These are phyloP conservation scores for Ogataea kodamae DNA, from an alignment of 805 yeast species.

Conservation along the genomic window DNA sequence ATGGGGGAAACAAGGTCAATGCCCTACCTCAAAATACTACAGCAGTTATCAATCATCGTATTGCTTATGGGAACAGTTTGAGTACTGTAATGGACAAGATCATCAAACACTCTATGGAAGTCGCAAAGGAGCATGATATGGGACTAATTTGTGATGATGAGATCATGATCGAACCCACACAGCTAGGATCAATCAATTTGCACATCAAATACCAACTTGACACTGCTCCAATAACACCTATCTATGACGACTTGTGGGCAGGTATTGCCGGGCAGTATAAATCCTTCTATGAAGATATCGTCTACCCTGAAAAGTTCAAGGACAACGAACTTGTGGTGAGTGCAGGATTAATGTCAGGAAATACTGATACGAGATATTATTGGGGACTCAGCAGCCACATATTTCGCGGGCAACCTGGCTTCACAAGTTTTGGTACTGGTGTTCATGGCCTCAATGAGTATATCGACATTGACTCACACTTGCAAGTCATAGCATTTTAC, in stretches of 20 bases:
- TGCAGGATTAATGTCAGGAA: constrained; percentile 62
- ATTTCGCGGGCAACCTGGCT: constrained; percentile 56
- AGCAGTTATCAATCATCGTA: constrained; percentile 59
- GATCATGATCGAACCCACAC: constrained; percentile 21
- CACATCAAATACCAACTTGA: constrained; percentile 28
- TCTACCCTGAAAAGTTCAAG: constrained; percentile 26
- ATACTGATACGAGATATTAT: constrained; percentile 67
- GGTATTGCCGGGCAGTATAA: constrained; percentile 60
- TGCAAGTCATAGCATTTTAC: constrained; percentile 54
- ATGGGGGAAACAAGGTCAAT: constrained; percentile 73
- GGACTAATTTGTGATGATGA: constrained; percentile 44
- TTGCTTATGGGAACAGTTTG: constrained; percentile 52
- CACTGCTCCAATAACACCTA: constrained; percentile 47
- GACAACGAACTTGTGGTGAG: constrained; percentile 37
- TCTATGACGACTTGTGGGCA: constrained; percentile 46
- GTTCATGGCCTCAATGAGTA: constrained; percentile 67
- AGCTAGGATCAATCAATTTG: constrained; percentile 27
- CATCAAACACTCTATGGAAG: constrained; percentile 32
- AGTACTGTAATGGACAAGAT: constrained; percentile 40
- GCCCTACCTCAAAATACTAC: constrained; percentile 67
- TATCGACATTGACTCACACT: constrained; percentile 51
- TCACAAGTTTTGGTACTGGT: constrained; percentile 33
- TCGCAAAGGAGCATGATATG: constrained; percentile 46
- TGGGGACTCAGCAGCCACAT: constrained; percentile 61
- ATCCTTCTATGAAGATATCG: constrained; percentile 56